Evolutionary conservation across 306 rosid genomes (phyloP).

Genomic region (Lathyrus aphaca): DNA sequence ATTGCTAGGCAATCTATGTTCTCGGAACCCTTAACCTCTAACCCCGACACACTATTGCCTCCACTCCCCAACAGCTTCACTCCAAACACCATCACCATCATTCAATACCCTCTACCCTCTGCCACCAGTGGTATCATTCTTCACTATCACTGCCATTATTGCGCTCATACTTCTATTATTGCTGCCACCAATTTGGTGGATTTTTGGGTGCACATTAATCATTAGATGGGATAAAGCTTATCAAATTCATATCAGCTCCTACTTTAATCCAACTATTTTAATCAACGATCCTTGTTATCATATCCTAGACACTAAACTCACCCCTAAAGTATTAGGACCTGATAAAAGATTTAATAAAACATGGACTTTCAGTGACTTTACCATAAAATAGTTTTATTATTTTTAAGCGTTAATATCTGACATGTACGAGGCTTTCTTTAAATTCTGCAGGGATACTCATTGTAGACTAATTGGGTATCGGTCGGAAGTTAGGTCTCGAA

Average conservation of each 20-base stretch:
- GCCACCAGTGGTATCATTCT: conserved; percentile 3
- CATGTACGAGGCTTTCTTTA: conserved; percentile 26
- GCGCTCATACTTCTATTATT: neutral
- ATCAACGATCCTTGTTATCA: neutral
- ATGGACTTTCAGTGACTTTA: conserved; percentile 1
- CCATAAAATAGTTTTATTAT: neutral
- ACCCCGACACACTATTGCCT: neutral
- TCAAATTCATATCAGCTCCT: neutral
- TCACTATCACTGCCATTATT: neutral
- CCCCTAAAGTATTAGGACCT: neutral
- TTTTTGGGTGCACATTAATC: neutral
- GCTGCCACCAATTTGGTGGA: conserved; percentile 5
- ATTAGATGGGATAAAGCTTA: neutral
- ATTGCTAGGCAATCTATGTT: neutral
- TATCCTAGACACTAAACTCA: neutral
- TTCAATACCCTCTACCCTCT: neutral
- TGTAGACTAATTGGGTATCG: conserved; percentile 75
- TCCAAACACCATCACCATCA: neutral
- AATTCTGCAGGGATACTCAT: conserved; percentile 71
- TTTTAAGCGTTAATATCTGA: conserved; percentile 33
- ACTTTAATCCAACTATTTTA: conserved; percentile 3
- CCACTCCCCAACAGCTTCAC: neutral
- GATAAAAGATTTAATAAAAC: neutral
- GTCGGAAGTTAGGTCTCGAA: conserved; percentile 40
- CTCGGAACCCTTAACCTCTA: neutral